phyloP scores from a whole-genome alignment of 148 eudicot species.

The Cornus florida region DNA sequence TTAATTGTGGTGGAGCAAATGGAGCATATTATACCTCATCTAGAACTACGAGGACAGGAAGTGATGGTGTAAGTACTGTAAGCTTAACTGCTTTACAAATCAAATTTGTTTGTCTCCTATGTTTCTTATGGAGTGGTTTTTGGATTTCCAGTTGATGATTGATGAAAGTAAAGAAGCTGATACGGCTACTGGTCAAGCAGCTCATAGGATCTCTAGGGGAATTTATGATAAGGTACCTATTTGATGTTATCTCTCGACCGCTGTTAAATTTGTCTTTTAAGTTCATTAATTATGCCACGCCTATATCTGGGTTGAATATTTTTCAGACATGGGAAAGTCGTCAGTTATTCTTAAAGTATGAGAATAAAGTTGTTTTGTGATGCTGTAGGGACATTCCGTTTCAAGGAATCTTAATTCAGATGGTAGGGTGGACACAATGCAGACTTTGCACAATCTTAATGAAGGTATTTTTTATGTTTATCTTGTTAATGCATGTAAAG shows the following conservation, averaged over 20 bases:
- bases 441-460: constrained; percentile 51
- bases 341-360: not conserved
- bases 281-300: not conserved
- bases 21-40: constrained; percentile 65
- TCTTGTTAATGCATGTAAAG: not conserved
- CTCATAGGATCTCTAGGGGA: constrained; percentile 83
- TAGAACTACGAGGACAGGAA: constrained; percentile 54
- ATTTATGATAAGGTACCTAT: constrained; percentile 46
- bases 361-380: not conserved
- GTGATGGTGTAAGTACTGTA: constrained; percentile 64
- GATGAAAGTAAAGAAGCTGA: constrained; percentile 95
- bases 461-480: constrained; percentile 35
- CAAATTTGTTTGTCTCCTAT: not conserved
- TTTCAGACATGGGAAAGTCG: not conserved
- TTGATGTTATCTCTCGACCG: not conserved
- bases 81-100: not conserved
- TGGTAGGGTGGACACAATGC: constrained; percentile 45
- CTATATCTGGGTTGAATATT: not conserved
- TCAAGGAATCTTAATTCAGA: constrained; percentile 35
- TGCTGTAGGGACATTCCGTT: constrained; percentile 46
- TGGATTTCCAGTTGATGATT: constrained; percentile 49
- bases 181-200: constrained; percentile 72
- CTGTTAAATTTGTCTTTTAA: not conserved
- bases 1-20: constrained; percentile 69
- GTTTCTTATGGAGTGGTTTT: not conserved